Base-by-base conservation (phyloP, 805 yeast genomes). In the Starmerella powellii region DNA sequence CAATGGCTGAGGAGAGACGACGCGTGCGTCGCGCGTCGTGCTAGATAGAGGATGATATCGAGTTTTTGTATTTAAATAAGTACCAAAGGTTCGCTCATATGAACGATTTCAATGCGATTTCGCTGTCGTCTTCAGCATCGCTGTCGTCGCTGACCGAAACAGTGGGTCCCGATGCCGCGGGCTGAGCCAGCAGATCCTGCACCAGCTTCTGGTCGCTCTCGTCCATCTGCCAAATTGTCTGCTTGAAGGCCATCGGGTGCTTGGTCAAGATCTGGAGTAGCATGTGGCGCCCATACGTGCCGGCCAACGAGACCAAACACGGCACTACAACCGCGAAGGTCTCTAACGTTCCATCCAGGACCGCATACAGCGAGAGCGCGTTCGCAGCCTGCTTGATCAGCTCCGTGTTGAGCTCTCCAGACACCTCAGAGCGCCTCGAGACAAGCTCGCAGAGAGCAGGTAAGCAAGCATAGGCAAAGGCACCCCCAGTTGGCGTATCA, bases 221-320 rank as follows among this genome's bases (percentile, higher is more conserved):
- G 64, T 39, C 71, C 70, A 57, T 75, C 50, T 27, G 53, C 55
- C 56, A 74, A 69, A 33, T 76, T 56, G 27, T 62, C 38, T 18
- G 38, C 37, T 55, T 66, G 65, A 64, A 64, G 20, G 51, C 41
- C 15, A 40, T 45, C 8, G 60, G 51, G 34, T 62, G 60, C 17
- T 47, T 37, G 11, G 47, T 38, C 2, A 63, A 60, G 16, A 64
- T 47, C 34, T 54, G 59, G 12, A 64, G 44, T 11, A 64, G 52
- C 41, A 49, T 40, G n/a, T 43, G 47, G 12, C 53, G 51, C 5
- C 29, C 35, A 23, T 11, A 12, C 5, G 20, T 6, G 5, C n/a
- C 18, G 5, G 17, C 28, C n/a, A 34, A 33, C 3, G 20, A 8
- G 20, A 47, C 23, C 16, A 53, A 24, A 8, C 28, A 28, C 2